Conservation (phyloP, 1,284 basidiomycete species). For the Ustilago lituana region DNA sequence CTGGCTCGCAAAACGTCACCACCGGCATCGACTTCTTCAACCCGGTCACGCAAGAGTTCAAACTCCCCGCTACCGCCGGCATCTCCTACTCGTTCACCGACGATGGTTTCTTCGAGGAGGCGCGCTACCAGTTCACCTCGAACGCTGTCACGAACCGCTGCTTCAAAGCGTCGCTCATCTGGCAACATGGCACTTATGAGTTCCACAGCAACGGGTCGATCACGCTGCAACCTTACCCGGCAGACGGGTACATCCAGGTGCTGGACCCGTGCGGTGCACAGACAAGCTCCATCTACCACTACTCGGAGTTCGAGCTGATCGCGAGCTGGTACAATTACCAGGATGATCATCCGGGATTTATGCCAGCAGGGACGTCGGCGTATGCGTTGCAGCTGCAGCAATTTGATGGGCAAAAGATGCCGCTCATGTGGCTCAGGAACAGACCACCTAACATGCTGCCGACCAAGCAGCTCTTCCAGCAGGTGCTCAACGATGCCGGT, state of each 20-base stretch:
- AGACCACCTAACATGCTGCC: conserved; percentile 64
- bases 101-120: conserved; percentile 61
- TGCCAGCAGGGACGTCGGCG: conserved; percentile 18
- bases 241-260: conserved; percentile 60
- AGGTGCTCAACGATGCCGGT: conserved; percentile 44
- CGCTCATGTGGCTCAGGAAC: conserved; percentile 50
- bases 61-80: conserved; percentile 52
- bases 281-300: conserved; percentile 47
- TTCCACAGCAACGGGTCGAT: conserved; percentile 58
- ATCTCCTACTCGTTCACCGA: conserved; percentile 64
- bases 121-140: conserved; percentile 53
- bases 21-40: conserved; percentile 65
- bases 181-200: conserved; percentile 64
- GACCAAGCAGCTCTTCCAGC: conserved; percentile 55
- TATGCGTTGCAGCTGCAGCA: conserved; percentile 54
- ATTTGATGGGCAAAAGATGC: conserved; percentile 49
- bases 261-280: conserved; percentile 57
- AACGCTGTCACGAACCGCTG: conserved; percentile 57
- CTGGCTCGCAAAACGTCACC: conserved; percentile 57
- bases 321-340: conserved; percentile 54
- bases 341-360: conserved; percentile 53
- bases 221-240: conserved; percentile 50
- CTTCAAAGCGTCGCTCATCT: conserved; percentile 62
- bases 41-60: conserved; percentile 60
- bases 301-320: conserved; percentile 57